Conservation (phyloP, 345 rosid genomes). For the Boechera divaricarpa region DNA sequence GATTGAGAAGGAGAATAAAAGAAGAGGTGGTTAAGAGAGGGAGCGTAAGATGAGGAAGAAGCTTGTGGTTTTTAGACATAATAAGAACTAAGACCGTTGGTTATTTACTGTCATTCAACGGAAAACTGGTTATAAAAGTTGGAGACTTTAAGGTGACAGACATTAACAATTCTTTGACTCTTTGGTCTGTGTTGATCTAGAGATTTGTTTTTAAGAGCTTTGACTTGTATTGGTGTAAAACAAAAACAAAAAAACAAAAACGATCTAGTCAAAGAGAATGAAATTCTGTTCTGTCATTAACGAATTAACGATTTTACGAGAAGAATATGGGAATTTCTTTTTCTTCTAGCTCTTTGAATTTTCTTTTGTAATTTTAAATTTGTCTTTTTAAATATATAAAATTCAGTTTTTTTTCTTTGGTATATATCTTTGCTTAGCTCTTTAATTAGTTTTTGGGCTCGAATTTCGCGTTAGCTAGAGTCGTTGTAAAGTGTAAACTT, state of each 20-base stretch:
- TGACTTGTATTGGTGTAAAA: slow-evolving; percentile 7
- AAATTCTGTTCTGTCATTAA: slow-evolving; percentile 22
- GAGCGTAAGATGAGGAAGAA: slow-evolving; percentile 39
- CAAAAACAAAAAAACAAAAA: background rate
- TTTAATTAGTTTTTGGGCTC: background rate
- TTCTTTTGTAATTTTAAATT: background rate
- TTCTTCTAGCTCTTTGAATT: slow-evolving; percentile 13
- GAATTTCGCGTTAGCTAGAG: background rate
- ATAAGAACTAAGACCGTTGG: slow-evolving; percentile 35
- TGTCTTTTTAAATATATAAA: background rate
- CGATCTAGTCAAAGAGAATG: background rate
- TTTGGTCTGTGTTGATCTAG: background rate
- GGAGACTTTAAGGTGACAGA: slow-evolving; percentile 27
- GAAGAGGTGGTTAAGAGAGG: slow-evolving; percentile 29
- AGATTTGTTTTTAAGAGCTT: background rate
- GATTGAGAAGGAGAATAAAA: slow-evolving; percentile 38
- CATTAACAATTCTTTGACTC: slow-evolving; percentile 22
- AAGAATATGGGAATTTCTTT: background rate
- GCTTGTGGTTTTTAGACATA: slow-evolving; percentile 42
- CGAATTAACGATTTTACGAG: slow-evolving; percentile 15
- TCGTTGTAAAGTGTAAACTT: background rate
- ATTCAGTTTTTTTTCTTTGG: background rate
- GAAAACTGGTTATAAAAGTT: slow-evolving; percentile 26
- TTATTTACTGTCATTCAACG: slow-evolving; percentile 30
- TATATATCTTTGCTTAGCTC: background rate